A percentile compares a stretch with the other conserved stretches of the same genome.
These are phyloP conservation scores for Monilinia fructigena DNA, from an alignment of 2,329 filamentous ascomycete genomes.

Conservation along the genomic window DNA sequence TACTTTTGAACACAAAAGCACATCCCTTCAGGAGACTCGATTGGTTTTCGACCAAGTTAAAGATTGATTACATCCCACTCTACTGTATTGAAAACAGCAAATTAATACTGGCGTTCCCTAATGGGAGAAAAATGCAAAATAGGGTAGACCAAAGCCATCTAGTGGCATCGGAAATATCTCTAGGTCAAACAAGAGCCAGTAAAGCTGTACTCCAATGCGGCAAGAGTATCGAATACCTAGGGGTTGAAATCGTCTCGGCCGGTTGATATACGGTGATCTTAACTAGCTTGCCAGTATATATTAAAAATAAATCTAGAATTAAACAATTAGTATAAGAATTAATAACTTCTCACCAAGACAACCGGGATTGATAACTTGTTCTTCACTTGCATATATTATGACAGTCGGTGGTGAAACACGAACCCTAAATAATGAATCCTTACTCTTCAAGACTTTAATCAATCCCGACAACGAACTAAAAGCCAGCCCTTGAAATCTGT, in stretches of 20 bases:
- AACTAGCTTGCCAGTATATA: not conserved
- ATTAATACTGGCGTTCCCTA: not conserved
- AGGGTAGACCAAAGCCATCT: not conserved
- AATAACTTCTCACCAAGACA: too few species aligned
- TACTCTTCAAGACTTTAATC: not conserved
- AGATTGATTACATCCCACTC: not conserved
- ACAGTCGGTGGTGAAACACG: not conserved
- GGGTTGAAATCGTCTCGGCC: not conserved
- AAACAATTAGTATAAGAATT: not conserved
- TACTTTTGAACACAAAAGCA: slow-evolving; percentile 47
- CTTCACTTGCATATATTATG: not conserved
- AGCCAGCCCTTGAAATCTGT: not conserved
- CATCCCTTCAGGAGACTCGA: slow-evolving; percentile 29
- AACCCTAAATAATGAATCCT: not conserved
- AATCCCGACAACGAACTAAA: not conserved
- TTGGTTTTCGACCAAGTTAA: not conserved
- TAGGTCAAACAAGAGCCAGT: not conserved
- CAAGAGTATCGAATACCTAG: not conserved
- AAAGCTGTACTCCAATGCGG: not conserved
- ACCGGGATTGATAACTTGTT: too few species aligned
- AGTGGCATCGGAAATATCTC: not conserved
- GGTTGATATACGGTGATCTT: too few species aligned
- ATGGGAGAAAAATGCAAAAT: not conserved
- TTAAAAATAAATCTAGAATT: too few species aligned
- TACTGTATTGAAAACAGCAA: not conserved